Evolutionary conservation across 164 flowering plant species (phyloP), one percentile per base, ranked within the genome.

Genomic region (Paratinospora sagittata): DNA sequence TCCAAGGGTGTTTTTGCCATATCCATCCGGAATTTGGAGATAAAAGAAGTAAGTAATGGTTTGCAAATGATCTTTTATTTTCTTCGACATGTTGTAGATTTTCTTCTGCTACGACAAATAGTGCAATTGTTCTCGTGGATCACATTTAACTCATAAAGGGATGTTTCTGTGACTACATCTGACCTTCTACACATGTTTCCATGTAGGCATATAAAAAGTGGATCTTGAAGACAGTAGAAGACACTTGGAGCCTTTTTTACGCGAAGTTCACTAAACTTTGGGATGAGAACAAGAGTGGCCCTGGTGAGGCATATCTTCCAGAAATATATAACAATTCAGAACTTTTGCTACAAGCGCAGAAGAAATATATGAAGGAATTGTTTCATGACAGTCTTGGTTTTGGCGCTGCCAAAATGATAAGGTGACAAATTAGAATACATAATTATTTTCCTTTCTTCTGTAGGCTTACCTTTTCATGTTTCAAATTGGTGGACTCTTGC

Each of bases 321-420:
- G 86, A 69, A 60, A 84, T 95, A 68, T 95, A 92, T 69, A 85
- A 88, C 68, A 87, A 84, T 65, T 73, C 86, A 33, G 91, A 86
- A 70, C 79, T 95, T 76, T 85, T 67, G 75, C 78, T 68, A 72
- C 81, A 81, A 27, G 83, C 80, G 8, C 90, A 88, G 65, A 75
- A 80, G 69, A 86, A 83, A 73, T 95, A 72, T 73, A 78, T 92
- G 86, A 73, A 68, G 64, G 89, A 88, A 34, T 76, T 95, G 79
- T 84, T 95, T 71, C 96, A 92, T 74, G 98, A 92, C 75, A 77
- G 89, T 55, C 94, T 95, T 71, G 98, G 98, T 67, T 95, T 95
- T 85, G 97, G 96, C 76, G 86, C 97, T 73, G 97, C 97, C 63
- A 92, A 95, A 83, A 95, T 95, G 97, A 95, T 92, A 75, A 88